Percentiles rank a stretch among this genome's conserved stretches.
These are phyloP conservation scores for Niveomyces coronatus DNA, from an alignment of 2,329 filamentous ascomycete genomes.

Conservation along the genomic window DNA sequence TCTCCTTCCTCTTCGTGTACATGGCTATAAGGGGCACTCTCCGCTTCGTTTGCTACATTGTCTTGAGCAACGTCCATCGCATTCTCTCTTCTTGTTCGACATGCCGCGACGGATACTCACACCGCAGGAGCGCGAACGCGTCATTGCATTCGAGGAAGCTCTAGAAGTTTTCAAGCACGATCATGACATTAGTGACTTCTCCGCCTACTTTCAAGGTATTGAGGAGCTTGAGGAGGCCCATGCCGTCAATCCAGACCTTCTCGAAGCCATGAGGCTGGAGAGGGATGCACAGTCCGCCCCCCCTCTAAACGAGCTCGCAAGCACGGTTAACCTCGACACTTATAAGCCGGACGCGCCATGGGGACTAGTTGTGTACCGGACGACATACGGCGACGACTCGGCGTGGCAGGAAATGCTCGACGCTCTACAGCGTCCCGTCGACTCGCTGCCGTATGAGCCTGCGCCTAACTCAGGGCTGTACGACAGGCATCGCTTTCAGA, in stretches of 20 bases:
- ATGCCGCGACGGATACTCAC: slow-evolving; percentile 1
- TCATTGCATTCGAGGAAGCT: background rate
- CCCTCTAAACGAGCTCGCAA: background rate
- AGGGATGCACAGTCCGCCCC: background rate
- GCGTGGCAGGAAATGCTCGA: slow-evolving; percentile 5
- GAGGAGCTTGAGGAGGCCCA: background rate
- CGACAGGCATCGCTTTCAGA: background rate
- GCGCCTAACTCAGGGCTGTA: background rate
- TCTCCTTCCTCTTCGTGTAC: no score
- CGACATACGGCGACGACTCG: slow-evolving; percentile 6
- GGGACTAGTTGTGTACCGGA: slow-evolving; percentile 6
- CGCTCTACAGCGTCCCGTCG: background rate
- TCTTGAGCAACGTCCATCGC: background rate
- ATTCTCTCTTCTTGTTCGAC: background rate
- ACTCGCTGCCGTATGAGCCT: background rate
- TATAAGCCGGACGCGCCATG: slow-evolving; percentile 2
- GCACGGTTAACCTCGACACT: background rate
- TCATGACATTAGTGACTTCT: background rate
- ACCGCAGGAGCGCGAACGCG: slow-evolving; percentile 1
- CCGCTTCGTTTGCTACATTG: no score
- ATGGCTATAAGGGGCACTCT: no score
- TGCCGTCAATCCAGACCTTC: background rate
- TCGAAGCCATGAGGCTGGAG: slow-evolving; percentile 1
- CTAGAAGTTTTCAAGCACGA: background rate
- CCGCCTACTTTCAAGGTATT: background rate